Percentiles rank a stretch among this genome's conserved stretches.
Evolutionary conservation across 176 grass and related monocot genomes (phyloP).

Genomic region (Oryza rufipogon): DNA sequence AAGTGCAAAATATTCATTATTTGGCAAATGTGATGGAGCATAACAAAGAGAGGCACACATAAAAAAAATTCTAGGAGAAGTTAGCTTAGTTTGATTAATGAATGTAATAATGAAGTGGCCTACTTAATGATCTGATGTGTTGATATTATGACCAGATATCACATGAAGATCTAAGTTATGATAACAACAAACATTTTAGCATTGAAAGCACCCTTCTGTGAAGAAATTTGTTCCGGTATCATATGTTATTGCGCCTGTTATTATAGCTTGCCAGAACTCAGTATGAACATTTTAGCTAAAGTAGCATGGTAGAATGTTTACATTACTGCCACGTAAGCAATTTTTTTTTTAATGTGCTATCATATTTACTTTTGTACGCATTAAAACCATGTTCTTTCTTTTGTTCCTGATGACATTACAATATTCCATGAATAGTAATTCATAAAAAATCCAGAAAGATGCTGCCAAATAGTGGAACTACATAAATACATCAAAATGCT

Average conservation of each 20-base stretch:
- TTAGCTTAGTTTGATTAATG: neutral
- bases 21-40: neutral
- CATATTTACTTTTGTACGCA: neutral
- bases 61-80: neutral
- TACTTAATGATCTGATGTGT: conserved; percentile 17
- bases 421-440: neutral
- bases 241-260: neutral
- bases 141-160: neutral
- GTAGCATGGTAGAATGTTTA: conserved; percentile 1
- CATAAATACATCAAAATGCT: conserved; percentile 4
- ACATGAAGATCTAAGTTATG: neutral
- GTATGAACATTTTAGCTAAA: neutral
- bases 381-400: neutral
- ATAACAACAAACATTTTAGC: neutral
- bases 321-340: neutral
- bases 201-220: conserved; percentile 1
- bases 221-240: neutral
- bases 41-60: neutral
- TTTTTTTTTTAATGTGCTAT: neutral
- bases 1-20: neutral
- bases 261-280: neutral
- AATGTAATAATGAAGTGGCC: neutral
- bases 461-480: neutral
- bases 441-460: conserved; percentile 21
- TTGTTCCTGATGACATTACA: neutral